phyloP scores from a whole-genome alignment of 305 asterid species.

The Solanum chacoense region DNA sequence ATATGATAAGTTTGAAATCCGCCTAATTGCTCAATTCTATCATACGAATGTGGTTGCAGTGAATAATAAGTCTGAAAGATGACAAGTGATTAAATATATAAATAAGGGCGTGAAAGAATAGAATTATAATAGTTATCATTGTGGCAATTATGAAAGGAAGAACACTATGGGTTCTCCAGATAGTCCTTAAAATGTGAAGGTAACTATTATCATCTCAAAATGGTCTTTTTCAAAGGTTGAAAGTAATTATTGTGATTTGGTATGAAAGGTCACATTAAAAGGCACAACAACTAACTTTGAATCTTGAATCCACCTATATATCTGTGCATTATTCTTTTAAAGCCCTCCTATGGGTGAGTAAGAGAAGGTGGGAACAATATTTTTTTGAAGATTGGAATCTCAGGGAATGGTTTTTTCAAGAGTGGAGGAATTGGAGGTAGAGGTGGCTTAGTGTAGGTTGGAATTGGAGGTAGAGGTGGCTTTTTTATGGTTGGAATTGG shows the following conservation, averaged over 20 bases:
- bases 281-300: background rate
- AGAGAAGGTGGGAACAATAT: slow-evolving; percentile 10
- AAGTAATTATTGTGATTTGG: background rate
- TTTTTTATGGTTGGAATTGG: background rate
- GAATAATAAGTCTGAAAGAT: background rate
- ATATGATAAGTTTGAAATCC: background rate
- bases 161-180: background rate
- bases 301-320: background rate
- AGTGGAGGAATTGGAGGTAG: slow-evolving; percentile 1
- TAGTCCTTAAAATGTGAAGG: background rate
- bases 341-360: background rate
- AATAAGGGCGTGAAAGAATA: background rate
- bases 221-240: background rate
- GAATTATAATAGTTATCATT: too few relatives aligned
- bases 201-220: background rate
- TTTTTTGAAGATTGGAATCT: background rate
- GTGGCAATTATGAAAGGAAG: background rate
- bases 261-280: background rate
- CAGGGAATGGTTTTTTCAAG: background rate
- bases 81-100: background rate
- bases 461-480: slow-evolving; percentile 1
- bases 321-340: background rate
- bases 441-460: background rate
- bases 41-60: background rate
- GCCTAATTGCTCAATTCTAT: background rate